Base-by-base conservation (phyloP, 352 stramenopile species). In the Elongisporangium prolatum region DNA sequence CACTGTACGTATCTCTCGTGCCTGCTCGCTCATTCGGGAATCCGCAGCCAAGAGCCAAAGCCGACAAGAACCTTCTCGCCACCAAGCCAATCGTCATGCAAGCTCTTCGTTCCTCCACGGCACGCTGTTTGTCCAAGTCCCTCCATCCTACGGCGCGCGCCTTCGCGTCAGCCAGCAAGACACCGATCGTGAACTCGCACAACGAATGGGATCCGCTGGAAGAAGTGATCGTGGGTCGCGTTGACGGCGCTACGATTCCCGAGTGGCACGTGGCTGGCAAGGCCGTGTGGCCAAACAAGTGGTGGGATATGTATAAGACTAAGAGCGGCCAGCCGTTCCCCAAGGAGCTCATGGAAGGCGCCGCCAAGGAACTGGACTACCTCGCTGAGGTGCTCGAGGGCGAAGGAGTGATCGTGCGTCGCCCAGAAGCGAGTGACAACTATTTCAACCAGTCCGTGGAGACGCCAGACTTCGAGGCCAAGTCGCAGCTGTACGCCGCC, bases 301-400 rank as follows among this genome's bases (percentile, higher is more conserved):
- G 87, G 67, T 97, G 88, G 88, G 77, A 95, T 53, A 95, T 97
- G 86, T 96, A 93, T 77, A 91, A 96, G 71, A 90, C 68, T 50
- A 68, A 93, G 58, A 79, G 72, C 54, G 88, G 88, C 11, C 70
- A 89, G 63, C 60, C 75, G 21, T 96, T 96, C 74, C 86, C 86
- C 14, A 62, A 72, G 52, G 68, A 96, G 51, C 74, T 96, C 48
- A 80, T 94, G 60, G 69, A 84, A 28, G 77, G 74, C 44, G 88
- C 88, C 0, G 69, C 71, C 51, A 84, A 85, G 58, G 88, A 96
- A 56, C 80, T 96, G 21, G 86, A 96, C 74, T 92, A 96, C 61
- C 77, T 96, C 22, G 77, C 83, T 1, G 61, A 93, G 11, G 86
- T 96, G 53, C 78, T 96, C 2, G 74, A 93, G 52, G 82, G 74